phyloP scores from a whole-genome alignment of 2,329 filamentous ascomycete species.

The Aspergillus sp. region DNA sequence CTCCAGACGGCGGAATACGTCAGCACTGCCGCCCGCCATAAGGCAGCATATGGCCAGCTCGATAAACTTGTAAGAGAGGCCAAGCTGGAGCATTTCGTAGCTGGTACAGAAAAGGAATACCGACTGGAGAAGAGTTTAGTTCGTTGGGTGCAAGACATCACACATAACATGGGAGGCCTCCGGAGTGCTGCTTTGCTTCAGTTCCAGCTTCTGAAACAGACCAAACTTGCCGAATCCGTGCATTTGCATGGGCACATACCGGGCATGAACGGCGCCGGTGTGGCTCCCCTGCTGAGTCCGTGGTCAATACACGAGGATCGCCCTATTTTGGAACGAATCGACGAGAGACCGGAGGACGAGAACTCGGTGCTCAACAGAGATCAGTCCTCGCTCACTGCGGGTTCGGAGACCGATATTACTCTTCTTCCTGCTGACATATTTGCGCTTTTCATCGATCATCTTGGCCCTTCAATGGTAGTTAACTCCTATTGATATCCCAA shows the following conservation, averaged over 20 bases:
- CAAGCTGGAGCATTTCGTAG: conserved; percentile 81
- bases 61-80: conserved; percentile 78
- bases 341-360: conserved; percentile 61
- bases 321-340: conserved; percentile 58
- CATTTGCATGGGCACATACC: conserved; percentile 15
- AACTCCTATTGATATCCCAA: not conserved
- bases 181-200: conserved; percentile 87
- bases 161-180: conserved; percentile 86
- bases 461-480: conserved; percentile 81
- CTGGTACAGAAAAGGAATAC: conserved; percentile 78
- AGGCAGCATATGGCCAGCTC: conserved; percentile 66
- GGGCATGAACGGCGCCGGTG: conserved; percentile 17
- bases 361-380: conserved; percentile 28
- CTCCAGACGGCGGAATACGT: conserved; percentile 66
- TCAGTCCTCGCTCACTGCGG: conserved; percentile 9
- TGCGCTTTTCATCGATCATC: conserved; percentile 78
- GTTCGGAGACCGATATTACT: conserved; percentile 12
- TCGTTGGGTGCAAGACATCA: conserved; percentile 78
- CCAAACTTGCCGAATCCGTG: conserved; percentile 23
- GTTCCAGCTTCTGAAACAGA: conserved; percentile 76
- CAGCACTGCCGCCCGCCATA: conserved; percentile 63
- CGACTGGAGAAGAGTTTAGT: conserved; percentile 75
- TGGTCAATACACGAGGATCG: conserved; percentile 46
- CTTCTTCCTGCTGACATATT: conserved; percentile 76
- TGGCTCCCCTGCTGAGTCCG: conserved; percentile 24